Evolutionary conservation across 73 alveolate species (phyloP).

Genomic region (Halteria grandinella): DNA sequence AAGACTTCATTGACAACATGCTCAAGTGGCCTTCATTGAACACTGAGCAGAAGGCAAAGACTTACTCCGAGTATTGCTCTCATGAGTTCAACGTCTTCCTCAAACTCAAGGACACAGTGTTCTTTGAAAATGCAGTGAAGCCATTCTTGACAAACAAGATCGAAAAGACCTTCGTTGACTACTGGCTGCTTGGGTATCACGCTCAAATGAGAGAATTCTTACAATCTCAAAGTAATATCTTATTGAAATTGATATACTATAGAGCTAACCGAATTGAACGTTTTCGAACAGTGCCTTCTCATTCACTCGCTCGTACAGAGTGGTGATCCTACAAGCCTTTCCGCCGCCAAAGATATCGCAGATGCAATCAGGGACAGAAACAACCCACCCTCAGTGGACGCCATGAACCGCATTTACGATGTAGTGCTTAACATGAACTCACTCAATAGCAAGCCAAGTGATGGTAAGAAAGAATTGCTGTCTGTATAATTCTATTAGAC

Average conservation of each 20-base stretch:
- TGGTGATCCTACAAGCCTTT: too few species aligned
- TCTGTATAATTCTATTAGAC: background rate
- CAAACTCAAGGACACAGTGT: constrained; percentile 57
- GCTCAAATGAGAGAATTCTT: background rate
- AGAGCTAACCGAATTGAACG: constrained; percentile 43
- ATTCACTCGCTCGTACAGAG: constrained; percentile 27
- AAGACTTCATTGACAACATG: constrained; percentile 30
- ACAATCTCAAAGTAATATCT: background rate
- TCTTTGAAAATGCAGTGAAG: constrained; percentile 58
- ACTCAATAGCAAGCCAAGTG: constrained; percentile 22
- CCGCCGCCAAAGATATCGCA: too few species aligned
- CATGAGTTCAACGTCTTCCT: constrained; percentile 72
- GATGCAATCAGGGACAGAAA: too few species aligned
- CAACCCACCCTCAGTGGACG: background rate
- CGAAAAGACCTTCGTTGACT: constrained; percentile 69
- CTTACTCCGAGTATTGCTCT: constrained; percentile 42
- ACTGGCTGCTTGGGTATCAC: constrained; percentile 45
- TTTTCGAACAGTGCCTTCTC: constrained; percentile 69
- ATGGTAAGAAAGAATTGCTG: constrained; percentile 36
- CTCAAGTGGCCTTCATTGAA: constrained; percentile 43
- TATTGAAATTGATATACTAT: background rate
- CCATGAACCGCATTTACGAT: background rate
- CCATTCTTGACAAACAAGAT: constrained; percentile 65
- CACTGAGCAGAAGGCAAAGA: constrained; percentile 37
- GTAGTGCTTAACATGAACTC: background rate